Conservation (phyloP, 179 eudicot species). For the Amaranthus tricolor region DNA sequence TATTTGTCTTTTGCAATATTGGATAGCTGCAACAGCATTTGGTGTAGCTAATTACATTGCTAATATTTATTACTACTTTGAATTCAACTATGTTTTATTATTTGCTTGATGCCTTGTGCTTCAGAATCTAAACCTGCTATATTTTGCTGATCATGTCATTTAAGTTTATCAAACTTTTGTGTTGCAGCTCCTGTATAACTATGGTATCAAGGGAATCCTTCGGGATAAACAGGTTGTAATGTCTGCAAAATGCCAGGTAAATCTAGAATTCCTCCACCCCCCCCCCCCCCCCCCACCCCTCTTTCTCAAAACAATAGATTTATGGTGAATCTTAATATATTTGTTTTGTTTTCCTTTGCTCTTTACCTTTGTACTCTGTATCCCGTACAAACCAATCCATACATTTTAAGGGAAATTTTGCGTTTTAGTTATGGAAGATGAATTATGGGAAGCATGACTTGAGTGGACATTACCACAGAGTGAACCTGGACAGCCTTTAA, state of each 20-base stretch:
- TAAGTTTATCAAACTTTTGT: conserved; percentile 10
- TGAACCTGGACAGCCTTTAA: not conserved
- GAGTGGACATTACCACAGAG: not conserved
- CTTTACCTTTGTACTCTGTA: too few relatives aligned
- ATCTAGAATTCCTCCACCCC: not conserved
- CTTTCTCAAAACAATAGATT: not conserved
- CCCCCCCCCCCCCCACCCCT: not conserved
- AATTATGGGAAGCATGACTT: not conserved
- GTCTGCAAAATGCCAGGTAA: conserved; percentile 92
- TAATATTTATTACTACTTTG: not conserved
- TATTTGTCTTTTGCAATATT: not conserved
- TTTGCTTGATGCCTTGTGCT: not conserved
- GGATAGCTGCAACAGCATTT: not conserved
- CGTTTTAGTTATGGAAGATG: not conserved
- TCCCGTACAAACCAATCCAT: too few relatives aligned
- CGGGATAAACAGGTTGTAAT: conserved; percentile 66
- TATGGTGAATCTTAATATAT: not conserved
- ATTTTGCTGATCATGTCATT: not conserved
- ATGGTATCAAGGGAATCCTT: conserved; percentile 65
- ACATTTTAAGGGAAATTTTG: too few relatives aligned
- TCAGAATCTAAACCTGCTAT: not conserved
- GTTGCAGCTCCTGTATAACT: conserved; percentile 75
- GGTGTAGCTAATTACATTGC: not conserved
- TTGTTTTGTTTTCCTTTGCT: too few relatives aligned
- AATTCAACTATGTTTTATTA: too few relatives aligned